Evolutionary conservation across 139 green algal species (phyloP).

Genomic region (Chlorella sp.): DNA sequence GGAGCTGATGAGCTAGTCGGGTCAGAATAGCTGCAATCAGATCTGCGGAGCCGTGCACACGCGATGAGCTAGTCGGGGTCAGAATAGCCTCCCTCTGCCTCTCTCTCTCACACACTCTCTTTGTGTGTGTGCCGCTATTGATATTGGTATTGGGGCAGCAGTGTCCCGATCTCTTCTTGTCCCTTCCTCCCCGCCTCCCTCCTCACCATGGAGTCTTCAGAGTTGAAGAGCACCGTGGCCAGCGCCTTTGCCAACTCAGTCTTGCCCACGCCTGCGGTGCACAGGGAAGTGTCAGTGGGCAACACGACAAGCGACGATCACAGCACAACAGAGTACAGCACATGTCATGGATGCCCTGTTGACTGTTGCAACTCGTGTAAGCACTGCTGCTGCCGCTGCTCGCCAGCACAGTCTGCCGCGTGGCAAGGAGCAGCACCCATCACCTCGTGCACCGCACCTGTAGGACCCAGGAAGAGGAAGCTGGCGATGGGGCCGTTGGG

Average conservation of each 20-base stretch:
- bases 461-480: conserved; percentile 96
- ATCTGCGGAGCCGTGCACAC: no score
- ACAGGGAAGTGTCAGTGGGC: no score
- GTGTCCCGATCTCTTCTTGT: neutral
- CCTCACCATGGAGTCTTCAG: conserved; percentile 67
- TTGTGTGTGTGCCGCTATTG: neutral
- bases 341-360: no score
- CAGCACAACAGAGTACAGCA: no score
- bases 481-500: conserved; percentile 88
- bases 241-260: conserved; percentile 96
- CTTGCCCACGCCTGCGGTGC: conserved; percentile 83
- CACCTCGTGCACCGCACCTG: no score
- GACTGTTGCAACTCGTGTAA: no score
- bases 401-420: no score
- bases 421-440: no score
- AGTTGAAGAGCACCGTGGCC: conserved; percentile 79
- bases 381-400: no score
- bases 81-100: neutral
- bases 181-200: neutral
- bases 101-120: neutral
- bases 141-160: no score
- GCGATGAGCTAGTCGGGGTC: neutral
- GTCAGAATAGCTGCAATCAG: no score
- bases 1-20: neutral
- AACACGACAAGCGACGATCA: no score